phyloP scores from a whole-genome alignment of 139 green algal genomes.

The Haematococcus sp. region DNA sequence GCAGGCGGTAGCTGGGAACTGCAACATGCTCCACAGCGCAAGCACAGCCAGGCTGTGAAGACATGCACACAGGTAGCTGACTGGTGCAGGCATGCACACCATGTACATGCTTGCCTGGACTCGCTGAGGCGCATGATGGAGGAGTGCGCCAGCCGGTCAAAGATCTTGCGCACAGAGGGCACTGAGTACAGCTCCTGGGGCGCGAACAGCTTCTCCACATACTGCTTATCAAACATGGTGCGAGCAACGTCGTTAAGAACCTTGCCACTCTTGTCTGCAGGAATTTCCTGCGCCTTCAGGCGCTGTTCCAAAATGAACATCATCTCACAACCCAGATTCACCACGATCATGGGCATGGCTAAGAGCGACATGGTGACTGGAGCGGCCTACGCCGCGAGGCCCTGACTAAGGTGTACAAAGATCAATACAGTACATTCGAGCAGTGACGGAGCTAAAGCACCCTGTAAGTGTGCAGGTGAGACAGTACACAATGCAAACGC shows the following conservation, averaged over 20 bases:
- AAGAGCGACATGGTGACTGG: constrained; percentile 48
- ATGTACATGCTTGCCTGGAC: constrained; percentile 36
- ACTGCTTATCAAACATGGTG: constrained; percentile 56
- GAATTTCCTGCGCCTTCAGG: constrained; percentile 66
- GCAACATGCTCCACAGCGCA: not conserved
- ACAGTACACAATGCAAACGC: too few relatives aligned
- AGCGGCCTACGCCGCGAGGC: too few relatives aligned
- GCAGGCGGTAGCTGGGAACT: not conserved
- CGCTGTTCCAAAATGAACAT: constrained; percentile 77
- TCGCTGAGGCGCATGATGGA: constrained; percentile 75
- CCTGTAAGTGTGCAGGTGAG: too few relatives aligned
- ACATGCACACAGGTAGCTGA: not conserved
- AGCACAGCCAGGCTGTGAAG: not conserved
- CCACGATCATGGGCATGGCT: constrained; percentile 63
- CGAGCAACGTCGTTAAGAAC: constrained; percentile 63
- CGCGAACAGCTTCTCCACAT: constrained; percentile 60
- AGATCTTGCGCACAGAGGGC: constrained; percentile 54
- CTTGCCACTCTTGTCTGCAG: constrained; percentile 49
- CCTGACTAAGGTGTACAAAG: too few relatives aligned
- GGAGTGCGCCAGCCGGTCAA: constrained; percentile 69
- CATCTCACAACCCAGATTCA: constrained; percentile 75
- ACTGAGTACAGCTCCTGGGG: constrained; percentile 61
- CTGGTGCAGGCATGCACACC: not conserved
- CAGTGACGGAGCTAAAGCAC: too few relatives aligned
- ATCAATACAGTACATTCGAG: too few relatives aligned